phyloP scores from a whole-genome alignment of 257 asterid genomes.

The Nicotiana undulata region DNA sequence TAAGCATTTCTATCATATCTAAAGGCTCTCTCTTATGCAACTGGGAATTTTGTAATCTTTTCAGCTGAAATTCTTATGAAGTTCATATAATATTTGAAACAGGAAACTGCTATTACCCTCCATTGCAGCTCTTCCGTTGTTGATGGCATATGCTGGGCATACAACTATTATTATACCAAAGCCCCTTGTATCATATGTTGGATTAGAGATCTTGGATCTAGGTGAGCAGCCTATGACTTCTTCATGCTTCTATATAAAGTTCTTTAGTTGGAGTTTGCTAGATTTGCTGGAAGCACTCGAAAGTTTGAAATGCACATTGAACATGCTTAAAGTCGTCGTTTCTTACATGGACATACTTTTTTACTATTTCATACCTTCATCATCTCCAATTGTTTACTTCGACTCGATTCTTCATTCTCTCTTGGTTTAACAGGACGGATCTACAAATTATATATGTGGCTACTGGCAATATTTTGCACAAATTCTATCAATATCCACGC shows the following conservation, averaged over 20 bases:
- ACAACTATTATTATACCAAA: constrained; percentile 83
- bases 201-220: constrained; percentile 58
- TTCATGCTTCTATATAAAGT: neutral
- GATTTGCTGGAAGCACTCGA: neutral
- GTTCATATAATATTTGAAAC: constrained; percentile 31
- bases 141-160: constrained; percentile 97
- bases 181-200: constrained; percentile 65
- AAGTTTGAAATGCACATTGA: neutral
- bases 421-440: constrained; percentile 57
- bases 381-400: neutral
- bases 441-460: constrained; percentile 90
- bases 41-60: neutral
- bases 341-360: neutral
- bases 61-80: constrained; percentile 19
- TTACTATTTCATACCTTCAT: neutral
- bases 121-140: constrained; percentile 81
- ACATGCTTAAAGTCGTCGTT: neutral
- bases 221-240: constrained; percentile 30
- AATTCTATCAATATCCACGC: constrained; percentile 92
- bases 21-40: neutral
- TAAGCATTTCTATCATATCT: constrained; percentile 32
- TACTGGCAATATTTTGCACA: constrained; percentile 92
- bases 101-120: constrained; percentile 84
- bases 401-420: neutral
- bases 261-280: neutral